These are phyloP conservation scores for Metschnikowia corniflorae DNA, from an alignment of 805 yeast genomes.

Conservation along the genomic window DNA sequence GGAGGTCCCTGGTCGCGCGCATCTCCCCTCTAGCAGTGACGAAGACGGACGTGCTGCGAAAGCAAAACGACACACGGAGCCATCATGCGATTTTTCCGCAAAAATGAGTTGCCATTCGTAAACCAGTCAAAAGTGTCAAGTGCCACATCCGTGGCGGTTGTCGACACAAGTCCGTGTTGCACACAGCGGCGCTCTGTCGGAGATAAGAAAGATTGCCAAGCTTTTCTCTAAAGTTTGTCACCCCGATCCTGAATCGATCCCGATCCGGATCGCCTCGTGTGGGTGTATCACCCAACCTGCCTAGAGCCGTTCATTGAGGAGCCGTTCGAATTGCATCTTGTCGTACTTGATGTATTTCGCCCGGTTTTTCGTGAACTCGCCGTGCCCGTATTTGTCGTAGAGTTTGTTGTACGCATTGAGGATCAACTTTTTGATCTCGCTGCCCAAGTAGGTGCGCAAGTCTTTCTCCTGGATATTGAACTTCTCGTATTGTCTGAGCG, in stretches of 20 bases:
- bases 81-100: too few relatives aligned
- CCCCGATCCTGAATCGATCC: background rate
- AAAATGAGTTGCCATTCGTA: too few relatives aligned
- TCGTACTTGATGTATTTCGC: constrained; percentile 69
- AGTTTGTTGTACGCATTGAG: constrained; percentile 83
- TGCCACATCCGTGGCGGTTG: too few relatives aligned
- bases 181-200: too few relatives aligned
- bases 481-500: constrained; percentile 60
- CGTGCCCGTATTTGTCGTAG: constrained; percentile 67
- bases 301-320: constrained; percentile 21
- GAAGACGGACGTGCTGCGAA: too few relatives aligned
- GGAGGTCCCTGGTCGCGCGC: too few relatives aligned
- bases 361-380: constrained; percentile 69
- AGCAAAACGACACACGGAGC: too few relatives aligned
- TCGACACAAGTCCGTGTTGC: too few relatives aligned
- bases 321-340: constrained; percentile 40
- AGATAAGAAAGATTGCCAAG: too few relatives aligned
- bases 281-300: too few relatives aligned
- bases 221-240: background rate
- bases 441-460: constrained; percentile 58
- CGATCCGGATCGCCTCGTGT: constrained; percentile 2
- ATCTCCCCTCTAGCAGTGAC: too few relatives aligned
- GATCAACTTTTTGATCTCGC: constrained; percentile 71
- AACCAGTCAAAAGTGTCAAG: too few relatives aligned
- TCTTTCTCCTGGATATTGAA: constrained; percentile 64